These are phyloP conservation scores for Colletotrichum spinosum DNA, from an alignment of 2,329 filamentous ascomycete species.

Conservation along the genomic window DNA sequence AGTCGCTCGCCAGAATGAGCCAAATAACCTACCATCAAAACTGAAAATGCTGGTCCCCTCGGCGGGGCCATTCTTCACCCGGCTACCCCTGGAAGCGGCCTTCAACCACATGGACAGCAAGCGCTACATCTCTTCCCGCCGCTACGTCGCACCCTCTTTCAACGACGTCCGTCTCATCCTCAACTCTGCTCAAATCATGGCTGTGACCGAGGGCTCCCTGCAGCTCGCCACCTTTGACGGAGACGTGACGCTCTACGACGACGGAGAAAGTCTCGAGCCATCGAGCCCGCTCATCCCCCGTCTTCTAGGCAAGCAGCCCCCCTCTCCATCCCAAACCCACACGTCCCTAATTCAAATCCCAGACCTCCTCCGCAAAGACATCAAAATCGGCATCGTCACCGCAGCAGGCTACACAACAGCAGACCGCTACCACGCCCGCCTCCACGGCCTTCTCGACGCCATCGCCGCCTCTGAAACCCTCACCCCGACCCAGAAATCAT, in stretches of 20 bases:
- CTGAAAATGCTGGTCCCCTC: constrained; percentile 91
- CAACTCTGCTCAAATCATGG: constrained; percentile 95
- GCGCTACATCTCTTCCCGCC: constrained; percentile 87
- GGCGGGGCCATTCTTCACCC: constrained; percentile 94
- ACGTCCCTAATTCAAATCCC: constrained; percentile 16
- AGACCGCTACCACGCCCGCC: constrained; percentile 84
- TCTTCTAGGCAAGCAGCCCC: constrained; percentile 57
- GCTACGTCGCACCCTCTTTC: constrained; percentile 96
- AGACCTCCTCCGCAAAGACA: constrained; percentile 80
- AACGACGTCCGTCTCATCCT: constrained; percentile 94
- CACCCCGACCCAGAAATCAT: constrained; percentile 75
- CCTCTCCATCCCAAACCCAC: not conserved
- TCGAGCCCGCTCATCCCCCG: constrained; percentile 81
- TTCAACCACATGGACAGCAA: constrained; percentile 91
- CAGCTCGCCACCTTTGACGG: constrained; percentile 96
- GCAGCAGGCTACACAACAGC: constrained; percentile 95
- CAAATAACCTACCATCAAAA: constrained; percentile 81
- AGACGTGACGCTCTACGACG: constrained; percentile 95
- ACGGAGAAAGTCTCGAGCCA: constrained; percentile 82
- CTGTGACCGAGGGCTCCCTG: constrained; percentile 78
- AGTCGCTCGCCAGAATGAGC: constrained; percentile 78
- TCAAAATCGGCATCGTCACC: constrained; percentile 94
- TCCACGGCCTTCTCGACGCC: constrained; percentile 88
- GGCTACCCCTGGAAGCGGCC: constrained; percentile 85
- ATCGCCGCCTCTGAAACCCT: constrained; percentile 71